Base-by-base conservation (phyloP, 1,139 yeast species). In the Saccharomyces hybrid region DNA sequence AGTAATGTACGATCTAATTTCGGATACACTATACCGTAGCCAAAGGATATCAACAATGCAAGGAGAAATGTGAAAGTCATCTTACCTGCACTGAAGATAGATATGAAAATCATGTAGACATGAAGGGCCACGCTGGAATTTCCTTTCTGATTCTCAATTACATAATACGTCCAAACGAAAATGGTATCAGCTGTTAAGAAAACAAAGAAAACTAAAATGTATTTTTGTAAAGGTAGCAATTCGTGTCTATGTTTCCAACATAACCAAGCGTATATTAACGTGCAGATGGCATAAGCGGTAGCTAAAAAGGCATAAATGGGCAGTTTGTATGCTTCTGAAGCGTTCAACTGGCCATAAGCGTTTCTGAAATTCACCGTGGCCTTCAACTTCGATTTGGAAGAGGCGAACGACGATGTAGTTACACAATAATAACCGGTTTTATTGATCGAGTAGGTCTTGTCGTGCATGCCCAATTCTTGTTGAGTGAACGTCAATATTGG, bases 341-440 rank as follows among this genome's bases (percentile, higher is more conserved):
- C 98, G 46, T 93, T 81, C 57, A 91, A 75, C 57, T 86, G 80
- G 51, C 98, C 98, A 71, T 79, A 91, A 2, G 97, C 88, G 71
- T 89, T 90, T 71, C 88, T 93, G 72, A 88, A 90, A 63, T 83
- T 82, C 47, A 85, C 84, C 28, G 73, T 71, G 9, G 91, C 87
- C 52, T 75, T 71, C 68, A 84, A 90, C 46, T 76, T 71, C 34
- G 74, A 64, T 34, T 67, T 67, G 5, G 65, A 63, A 2, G 68
- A 58, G 23, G 50, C 47, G 26, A 75, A 70, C 61, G 74, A 81
- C 0, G 95, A 84, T 4, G 42, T 38, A 1, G 88, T 83, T 29
- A 91, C 84, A 73, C 98, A 91, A 73, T 90, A 91, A 71, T 86
- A 91, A 2, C 97, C 97, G 0, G 97, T 88, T 52, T 76, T 75